These are phyloP conservation scores for Aspergillus carlsbadensis DNA, from an alignment of 495 filamentous ascomycete species.

Conservation along the genomic window DNA sequence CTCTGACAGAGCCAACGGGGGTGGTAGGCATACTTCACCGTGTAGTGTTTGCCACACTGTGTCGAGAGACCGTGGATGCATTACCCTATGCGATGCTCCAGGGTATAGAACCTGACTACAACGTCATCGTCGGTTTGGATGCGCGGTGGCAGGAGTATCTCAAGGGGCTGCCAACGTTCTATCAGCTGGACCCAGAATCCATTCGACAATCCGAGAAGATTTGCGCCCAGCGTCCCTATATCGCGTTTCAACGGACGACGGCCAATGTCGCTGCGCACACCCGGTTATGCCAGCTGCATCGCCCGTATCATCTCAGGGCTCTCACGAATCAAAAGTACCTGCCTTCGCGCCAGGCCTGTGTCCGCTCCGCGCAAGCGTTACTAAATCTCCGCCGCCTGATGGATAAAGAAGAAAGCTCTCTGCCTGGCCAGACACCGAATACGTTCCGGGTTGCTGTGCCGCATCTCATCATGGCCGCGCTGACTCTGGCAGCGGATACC, in stretches of 20 bases:
- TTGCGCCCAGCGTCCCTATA: conserved; percentile 24
- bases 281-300: conserved; percentile 31
- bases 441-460: conserved; percentile 28
- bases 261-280: conserved; percentile 26
- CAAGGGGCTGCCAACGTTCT: conserved; percentile 22
- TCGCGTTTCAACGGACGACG: conserved; percentile 23
- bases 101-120: conserved; percentile 22
- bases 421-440: conserved; percentile 14
- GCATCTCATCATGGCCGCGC: conserved; percentile 30
- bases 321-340: conserved; percentile 27
- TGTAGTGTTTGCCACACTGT: conserved; percentile 23
- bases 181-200: conserved; percentile 21
- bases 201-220: conserved; percentile 22
- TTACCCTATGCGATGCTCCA: conserved; percentile 24
- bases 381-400: conserved; percentile 27
- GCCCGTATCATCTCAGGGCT: conserved; percentile 29
- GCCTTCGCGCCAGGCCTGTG: conserved; percentile 26
- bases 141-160: conserved; percentile 19
- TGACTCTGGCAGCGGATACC: conserved; percentile 30
- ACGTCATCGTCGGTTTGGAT: conserved; percentile 25
- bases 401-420: conserved; percentile 22
- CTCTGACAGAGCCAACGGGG: conserved; percentile 20
- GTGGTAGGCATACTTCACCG: conserved; percentile 27
- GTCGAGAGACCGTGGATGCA: conserved; percentile 31
- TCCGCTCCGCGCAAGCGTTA: conserved; percentile 28